phyloP scores from a whole-genome alignment of 305 asterid genomes.

The Euphrasia arctica region DNA sequence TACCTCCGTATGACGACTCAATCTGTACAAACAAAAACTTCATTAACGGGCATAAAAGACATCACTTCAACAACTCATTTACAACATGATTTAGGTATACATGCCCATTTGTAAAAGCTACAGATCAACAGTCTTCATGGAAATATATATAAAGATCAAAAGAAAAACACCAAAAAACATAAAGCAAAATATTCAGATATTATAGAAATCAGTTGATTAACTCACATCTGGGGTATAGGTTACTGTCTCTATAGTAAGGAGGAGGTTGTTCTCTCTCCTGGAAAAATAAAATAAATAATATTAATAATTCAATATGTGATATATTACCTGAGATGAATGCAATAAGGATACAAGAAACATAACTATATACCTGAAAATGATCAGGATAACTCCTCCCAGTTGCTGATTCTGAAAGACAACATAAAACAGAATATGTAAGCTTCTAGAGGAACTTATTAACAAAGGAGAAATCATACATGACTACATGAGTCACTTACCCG shows the following conservation, averaged over 20 bases:
- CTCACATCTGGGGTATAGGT: constrained; percentile 42
- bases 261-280: constrained; percentile 42
- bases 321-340: not conserved
- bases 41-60: not conserved
- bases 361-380: constrained; percentile 31
- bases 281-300: constrained; percentile 17
- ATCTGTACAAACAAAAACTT: not conserved
- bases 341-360: not conserved
- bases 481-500: constrained; percentile 33
- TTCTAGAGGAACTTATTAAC: constrained; percentile 6
- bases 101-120: not conserved
- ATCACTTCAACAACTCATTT: not conserved
- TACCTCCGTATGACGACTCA: not conserved
- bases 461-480: constrained; percentile 5
- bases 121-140: not conserved
- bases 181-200: not conserved
- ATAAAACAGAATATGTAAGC: constrained; percentile 12
- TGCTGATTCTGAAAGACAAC: constrained; percentile 31
- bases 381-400: constrained; percentile 27
- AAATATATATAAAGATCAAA: not conserved
- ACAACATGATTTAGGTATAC: not conserved
- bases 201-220: constrained; percentile 4
- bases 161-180: not conserved
- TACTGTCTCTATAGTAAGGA: constrained; percentile 33
- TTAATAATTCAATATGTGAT: not conserved